These are phyloP conservation scores for Powellomyces hirtus DNA, from an alignment of 192 early-diverging fungal species.

Conservation along the genomic window DNA sequence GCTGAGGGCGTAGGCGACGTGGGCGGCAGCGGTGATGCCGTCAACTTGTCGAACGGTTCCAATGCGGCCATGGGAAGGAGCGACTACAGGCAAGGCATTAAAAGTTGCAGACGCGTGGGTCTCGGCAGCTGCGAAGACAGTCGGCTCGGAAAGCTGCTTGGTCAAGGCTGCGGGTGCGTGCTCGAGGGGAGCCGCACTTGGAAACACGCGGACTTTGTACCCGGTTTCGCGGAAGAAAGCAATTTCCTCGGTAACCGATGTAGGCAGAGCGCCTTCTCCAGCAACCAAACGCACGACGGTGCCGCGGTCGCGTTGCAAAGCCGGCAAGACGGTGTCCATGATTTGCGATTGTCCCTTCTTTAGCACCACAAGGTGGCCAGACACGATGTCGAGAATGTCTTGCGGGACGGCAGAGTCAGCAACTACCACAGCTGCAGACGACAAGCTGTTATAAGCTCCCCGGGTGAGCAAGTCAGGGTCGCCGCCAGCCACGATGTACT, in stretches of 20 bases:
- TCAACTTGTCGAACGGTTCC: slow-evolving; percentile 7
- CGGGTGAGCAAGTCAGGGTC: slow-evolving; percentile 77
- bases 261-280: slow-evolving; percentile 87
- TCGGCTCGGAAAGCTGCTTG: not conserved
- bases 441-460: slow-evolving; percentile 50
- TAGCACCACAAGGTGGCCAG: slow-evolving; percentile 14
- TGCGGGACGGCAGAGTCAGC: slow-evolving; percentile 77
- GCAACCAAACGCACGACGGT: slow-evolving; percentile 81
- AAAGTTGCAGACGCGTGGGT: not conserved
- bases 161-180: not conserved
- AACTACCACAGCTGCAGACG: slow-evolving; percentile 74
- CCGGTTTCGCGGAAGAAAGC: slow-evolving; percentile 69
- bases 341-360: not conserved
- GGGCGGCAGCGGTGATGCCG: slow-evolving; percentile 53
- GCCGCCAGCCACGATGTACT: slow-evolving; percentile 76
- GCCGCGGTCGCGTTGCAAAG: slow-evolving; percentile 69
- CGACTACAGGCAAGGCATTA: not conserved
- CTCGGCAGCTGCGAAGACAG: not conserved
- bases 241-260: slow-evolving; percentile 76
- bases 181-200: not conserved
- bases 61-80: not conserved
- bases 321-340: slow-evolving; percentile 47
- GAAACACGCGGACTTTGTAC: slow-evolving; percentile 21
- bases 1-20: slow-evolving; percentile 76
- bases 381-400: slow-evolving; percentile 50